Percentiles rank a stretch among this genome's conserved stretches.
These are phyloP conservation scores for Nakazawaea anatomiae DNA, from an alignment of 805 yeast species.

Conservation along the genomic window DNA sequence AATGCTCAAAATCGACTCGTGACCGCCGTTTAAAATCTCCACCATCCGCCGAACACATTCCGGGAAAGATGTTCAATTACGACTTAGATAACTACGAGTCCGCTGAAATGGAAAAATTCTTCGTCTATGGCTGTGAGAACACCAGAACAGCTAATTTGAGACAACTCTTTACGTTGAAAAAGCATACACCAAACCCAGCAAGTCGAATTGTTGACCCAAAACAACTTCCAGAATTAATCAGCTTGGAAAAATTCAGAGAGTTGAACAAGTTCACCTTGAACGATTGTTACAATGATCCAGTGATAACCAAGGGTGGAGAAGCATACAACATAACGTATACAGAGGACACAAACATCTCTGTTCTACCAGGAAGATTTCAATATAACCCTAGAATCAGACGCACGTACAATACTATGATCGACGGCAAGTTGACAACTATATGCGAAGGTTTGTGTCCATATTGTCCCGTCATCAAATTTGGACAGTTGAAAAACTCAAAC, in stretches of 20 bases:
- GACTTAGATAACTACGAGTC: neutral
- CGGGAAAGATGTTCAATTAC: neutral
- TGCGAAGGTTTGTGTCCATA: slow-evolving; percentile 10
- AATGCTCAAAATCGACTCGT: too few species aligned
- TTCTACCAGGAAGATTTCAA: neutral
- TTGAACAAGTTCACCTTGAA: neutral
- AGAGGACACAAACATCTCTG: neutral
- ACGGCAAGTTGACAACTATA: neutral
- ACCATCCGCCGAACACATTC: neutral
- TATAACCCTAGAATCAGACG: slow-evolving; percentile 5
- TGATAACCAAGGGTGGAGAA: neutral
- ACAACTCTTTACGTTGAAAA: neutral
- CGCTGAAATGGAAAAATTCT: neutral
- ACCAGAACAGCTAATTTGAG: neutral
- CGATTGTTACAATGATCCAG: neutral
- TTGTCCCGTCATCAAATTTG: slow-evolving; percentile 14
- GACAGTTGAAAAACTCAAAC: slow-evolving; percentile 23
- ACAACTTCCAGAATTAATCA: neutral
- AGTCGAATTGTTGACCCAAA: neutral
- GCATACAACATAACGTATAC: neutral
- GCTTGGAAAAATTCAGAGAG: neutral
- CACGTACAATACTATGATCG: neutral
- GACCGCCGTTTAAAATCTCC: too few species aligned
- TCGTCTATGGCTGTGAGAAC: neutral
- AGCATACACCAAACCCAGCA: neutral